phyloP scores from a whole-genome alignment of 2,329 filamentous ascomycete genomes.

The Colletotrichum graminicola region DNA sequence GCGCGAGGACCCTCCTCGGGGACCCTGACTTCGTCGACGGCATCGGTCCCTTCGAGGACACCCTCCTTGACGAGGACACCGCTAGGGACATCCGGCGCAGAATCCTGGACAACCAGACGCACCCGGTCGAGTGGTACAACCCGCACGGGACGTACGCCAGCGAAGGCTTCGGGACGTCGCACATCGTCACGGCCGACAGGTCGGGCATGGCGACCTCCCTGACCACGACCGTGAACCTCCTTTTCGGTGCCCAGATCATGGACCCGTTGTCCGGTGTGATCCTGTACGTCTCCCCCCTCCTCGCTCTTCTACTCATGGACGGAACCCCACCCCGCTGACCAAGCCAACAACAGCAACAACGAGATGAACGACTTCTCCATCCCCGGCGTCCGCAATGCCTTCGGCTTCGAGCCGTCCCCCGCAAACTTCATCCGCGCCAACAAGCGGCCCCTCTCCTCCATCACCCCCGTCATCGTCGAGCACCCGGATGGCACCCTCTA shows the following conservation, averaged over 20 bases:
- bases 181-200: constrained; percentile 78
- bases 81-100: constrained; percentile 70
- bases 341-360: constrained; percentile 60
- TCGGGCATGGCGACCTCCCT: constrained; percentile 82
- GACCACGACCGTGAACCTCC: constrained; percentile 88
- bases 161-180: constrained; percentile 79
- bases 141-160: constrained; percentile 74
- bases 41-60: constrained; percentile 71
- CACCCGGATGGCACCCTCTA: constrained; percentile 73
- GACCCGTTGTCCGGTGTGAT: constrained; percentile 87
- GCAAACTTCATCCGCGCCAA: constrained; percentile 85
- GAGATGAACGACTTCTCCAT: constrained; percentile 88
- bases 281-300: constrained; percentile 62
- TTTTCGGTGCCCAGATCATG: constrained; percentile 85
- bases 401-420: constrained; percentile 84
- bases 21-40: constrained; percentile 81
- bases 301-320: neutral
- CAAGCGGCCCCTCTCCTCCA: constrained; percentile 87
- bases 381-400: constrained; percentile 80
- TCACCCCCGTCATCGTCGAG: constrained; percentile 82
- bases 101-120: constrained; percentile 80
- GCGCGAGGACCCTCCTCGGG: constrained; percentile 80
- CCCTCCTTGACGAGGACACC: constrained; percentile 74
- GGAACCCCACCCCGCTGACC: constrained; percentile 40
- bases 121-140: constrained; percentile 80